These are phyloP conservation scores for Candida smagusa DNA, from an alignment of 1,139 yeast genomes.

Conservation along the genomic window DNA sequence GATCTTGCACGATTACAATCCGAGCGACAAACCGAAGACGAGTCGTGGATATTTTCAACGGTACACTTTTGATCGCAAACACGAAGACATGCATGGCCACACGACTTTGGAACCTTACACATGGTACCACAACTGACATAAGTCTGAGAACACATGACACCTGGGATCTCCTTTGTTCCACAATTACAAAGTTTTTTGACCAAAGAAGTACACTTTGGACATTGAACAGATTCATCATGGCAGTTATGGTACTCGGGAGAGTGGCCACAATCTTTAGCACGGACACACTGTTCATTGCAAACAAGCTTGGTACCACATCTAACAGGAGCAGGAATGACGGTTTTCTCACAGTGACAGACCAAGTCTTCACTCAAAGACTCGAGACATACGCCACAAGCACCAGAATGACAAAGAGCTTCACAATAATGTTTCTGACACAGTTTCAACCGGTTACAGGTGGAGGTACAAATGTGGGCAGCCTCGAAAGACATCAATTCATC, in stretches of 20 bases:
- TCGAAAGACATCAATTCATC: constrained; percentile 63
- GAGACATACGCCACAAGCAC: constrained; percentile 80
- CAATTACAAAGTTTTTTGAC: constrained; percentile 70
- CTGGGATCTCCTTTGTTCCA: constrained; percentile 57
- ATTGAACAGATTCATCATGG: constrained; percentile 57
- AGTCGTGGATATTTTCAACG: constrained; percentile 28
- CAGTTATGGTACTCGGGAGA: constrained; percentile 69
- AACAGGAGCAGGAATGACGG: constrained; percentile 80
- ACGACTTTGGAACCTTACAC: constrained; percentile 55
- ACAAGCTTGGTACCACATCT: constrained; percentile 80
- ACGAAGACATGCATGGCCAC: constrained; percentile 73
- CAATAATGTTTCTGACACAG: constrained; percentile 76
- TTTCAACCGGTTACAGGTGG: constrained; percentile 61
- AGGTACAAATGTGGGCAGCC: constrained; percentile 74
- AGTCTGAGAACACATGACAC: constrained; percentile 68
- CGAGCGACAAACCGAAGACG: constrained; percentile 47
- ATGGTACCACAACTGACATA: constrained; percentile 68
- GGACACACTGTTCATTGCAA: constrained; percentile 67
- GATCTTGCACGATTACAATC: constrained; percentile 50
- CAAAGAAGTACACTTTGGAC: constrained; percentile 76
- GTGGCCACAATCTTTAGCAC: constrained; percentile 73
- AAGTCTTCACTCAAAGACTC: constrained; percentile 82
- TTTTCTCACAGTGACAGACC: constrained; percentile 81
- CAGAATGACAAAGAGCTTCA: constrained; percentile 74
- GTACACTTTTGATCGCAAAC: constrained; percentile 48